Conservation (phyloP, 148 eudicot species). For the Arbutus unedo region DNA sequence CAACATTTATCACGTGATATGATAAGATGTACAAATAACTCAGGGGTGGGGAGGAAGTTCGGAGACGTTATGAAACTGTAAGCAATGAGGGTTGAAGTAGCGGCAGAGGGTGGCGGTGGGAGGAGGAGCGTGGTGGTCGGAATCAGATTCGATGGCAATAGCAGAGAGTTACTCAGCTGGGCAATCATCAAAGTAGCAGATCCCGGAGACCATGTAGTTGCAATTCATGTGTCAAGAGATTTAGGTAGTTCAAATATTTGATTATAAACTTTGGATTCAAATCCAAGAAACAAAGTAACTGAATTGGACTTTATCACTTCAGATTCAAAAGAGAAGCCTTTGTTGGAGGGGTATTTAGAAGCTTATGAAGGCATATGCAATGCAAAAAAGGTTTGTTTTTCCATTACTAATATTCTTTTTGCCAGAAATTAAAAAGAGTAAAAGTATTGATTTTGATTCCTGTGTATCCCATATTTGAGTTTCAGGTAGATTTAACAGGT, state of each 20-base stretch:
- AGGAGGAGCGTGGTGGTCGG: slow-evolving; percentile 64
- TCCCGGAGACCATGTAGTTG: slow-evolving; percentile 70
- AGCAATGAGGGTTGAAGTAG: slow-evolving; percentile 38
- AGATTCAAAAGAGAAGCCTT: slow-evolving; percentile 49
- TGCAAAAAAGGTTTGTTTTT: slow-evolving; percentile 54
- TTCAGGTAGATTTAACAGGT: slow-evolving; percentile 67
- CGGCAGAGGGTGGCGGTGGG: slow-evolving; percentile 20
- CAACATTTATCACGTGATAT: not conserved
- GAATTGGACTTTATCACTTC: slow-evolving; percentile 14
- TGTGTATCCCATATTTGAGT: not conserved
- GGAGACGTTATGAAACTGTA: not conserved
- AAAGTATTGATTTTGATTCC: not conserved
- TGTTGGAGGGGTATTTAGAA: slow-evolving; percentile 59
- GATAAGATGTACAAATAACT: not conserved
- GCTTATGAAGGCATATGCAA: slow-evolving; percentile 64
- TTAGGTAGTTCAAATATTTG: slow-evolving; percentile 33
- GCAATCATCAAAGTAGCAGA: slow-evolving; percentile 80
- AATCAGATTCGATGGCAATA: slow-evolving; percentile 52
- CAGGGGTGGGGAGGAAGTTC: not conserved
- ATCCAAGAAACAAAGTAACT: not conserved
- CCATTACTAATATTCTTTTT: not conserved
- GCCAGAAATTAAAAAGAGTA: not conserved
- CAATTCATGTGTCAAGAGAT: slow-evolving; percentile 68
- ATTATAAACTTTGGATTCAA: not conserved
- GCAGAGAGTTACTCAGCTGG: slow-evolving; percentile 76